Conservation (phyloP, 2,329 filamentous ascomycete genomes). For the Cercospora sp. region DNA sequence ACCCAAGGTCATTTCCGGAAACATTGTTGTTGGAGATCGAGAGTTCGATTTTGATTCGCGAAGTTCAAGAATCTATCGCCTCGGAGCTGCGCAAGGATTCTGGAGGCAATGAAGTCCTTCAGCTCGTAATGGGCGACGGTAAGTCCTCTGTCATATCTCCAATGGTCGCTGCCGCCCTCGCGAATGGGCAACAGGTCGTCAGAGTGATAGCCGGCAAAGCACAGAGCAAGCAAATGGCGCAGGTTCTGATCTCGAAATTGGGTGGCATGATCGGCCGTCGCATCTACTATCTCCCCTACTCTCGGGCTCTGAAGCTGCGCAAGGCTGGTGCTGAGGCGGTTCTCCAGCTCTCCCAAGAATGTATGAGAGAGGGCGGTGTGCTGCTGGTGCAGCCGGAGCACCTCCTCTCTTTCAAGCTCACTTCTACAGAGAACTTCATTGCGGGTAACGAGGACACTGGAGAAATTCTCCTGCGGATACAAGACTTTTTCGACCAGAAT, state of each 20-base stretch:
- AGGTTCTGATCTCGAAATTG: conserved; percentile 56
- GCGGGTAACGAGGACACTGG: conserved; percentile 50
- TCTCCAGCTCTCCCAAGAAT: conserved; percentile 44
- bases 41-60: conserved; percentile 61
- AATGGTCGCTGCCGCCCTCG: conserved; percentile 55
- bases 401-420: conserved; percentile 64
- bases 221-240: conserved; percentile 58
- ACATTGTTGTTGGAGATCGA: conserved; percentile 70
- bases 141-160: conserved; percentile 70
- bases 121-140: conserved; percentile 71
- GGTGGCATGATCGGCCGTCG: conserved; percentile 58
- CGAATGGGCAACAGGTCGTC: conserved; percentile 48
- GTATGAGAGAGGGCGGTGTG: conserved; percentile 51
- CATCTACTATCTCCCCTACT: conserved; percentile 60
- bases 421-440: conserved; percentile 58
- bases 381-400: conserved; percentile 65
- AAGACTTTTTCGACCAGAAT: conserved; percentile 53
- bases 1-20: conserved; percentile 55
- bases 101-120: conserved; percentile 56
- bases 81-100: conserved; percentile 58
- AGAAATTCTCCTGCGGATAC: conserved; percentile 52
- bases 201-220: conserved; percentile 60
- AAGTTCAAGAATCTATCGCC: conserved; percentile 63
- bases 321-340: conserved; percentile 39
- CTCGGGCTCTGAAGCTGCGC: conserved; percentile 50